Conservation (phyloP, 73 alveolate species). For the Diophrys sp. region DNA sequence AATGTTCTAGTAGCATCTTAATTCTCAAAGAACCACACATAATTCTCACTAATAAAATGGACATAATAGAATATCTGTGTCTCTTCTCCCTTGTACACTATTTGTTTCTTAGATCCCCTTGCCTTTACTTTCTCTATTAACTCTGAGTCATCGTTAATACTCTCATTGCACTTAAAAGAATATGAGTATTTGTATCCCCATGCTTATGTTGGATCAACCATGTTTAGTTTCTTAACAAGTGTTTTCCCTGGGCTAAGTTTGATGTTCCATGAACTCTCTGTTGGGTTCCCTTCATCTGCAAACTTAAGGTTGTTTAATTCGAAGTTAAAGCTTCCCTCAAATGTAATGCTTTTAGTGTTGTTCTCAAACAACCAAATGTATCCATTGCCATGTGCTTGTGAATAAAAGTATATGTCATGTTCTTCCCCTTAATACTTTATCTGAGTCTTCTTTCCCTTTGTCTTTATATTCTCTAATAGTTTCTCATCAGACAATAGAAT, state of each 20-base stretch:
- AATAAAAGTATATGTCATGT: slow-evolving; percentile 40
- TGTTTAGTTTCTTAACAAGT: slow-evolving; percentile 12
- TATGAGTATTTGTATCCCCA: slow-evolving; percentile 60
- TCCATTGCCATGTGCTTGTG: slow-evolving; percentile 43
- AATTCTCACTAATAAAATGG: no score
- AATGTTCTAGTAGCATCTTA: slow-evolving; percentile 8
- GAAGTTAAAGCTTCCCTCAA: slow-evolving; percentile 50
- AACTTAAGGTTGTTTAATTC: slow-evolving; percentile 40
- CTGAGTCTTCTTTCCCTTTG: slow-evolving; percentile 35
- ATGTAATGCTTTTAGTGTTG: slow-evolving; percentile 3
- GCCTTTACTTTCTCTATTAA: background rate
- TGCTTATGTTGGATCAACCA: slow-evolving; percentile 44
- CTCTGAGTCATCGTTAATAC: slow-evolving; percentile 3
- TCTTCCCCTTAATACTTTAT: slow-evolving; percentile 42
- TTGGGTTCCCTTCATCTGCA: slow-evolving; percentile 24
- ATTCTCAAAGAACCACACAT: slow-evolving; percentile 47
- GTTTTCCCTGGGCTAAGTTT: slow-evolving; percentile 8
- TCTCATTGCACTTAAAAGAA: slow-evolving; percentile 21
- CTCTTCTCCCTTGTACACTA: slow-evolving; percentile 12
- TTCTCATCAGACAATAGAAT: slow-evolving; percentile 26
- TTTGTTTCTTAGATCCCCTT: slow-evolving; percentile 30
- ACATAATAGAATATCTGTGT: no score
- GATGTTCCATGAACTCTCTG: background rate
- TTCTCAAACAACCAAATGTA: slow-evolving; percentile 50
- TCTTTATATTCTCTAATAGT: slow-evolving; percentile 10